Conservation (phyloP, 306 rosid genomes). For the Begonia masoniana region DNA sequence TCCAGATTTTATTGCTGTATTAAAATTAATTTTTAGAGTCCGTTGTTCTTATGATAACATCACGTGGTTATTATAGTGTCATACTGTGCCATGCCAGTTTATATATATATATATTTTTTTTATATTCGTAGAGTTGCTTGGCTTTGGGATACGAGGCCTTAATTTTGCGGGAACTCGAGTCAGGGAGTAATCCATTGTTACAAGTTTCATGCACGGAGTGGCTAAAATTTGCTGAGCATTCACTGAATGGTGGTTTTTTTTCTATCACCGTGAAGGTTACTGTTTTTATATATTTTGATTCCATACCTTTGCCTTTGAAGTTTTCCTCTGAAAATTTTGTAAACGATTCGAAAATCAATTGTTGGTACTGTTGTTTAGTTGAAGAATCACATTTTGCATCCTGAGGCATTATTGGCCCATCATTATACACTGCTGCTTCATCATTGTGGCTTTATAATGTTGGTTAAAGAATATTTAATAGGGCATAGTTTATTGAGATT, state of each 20-base stretch:
- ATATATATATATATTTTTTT: not conserved
- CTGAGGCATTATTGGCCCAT: too few relatives aligned
- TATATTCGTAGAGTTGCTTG: slow-evolving; percentile 52
- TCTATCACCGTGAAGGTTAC: slow-evolving; percentile 45
- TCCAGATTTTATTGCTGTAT: too few relatives aligned
- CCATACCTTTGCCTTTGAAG: not conserved
- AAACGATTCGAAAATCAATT: not conserved
- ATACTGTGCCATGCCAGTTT: not conserved
- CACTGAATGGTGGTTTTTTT: slow-evolving; percentile 39
- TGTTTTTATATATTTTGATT: not conserved
- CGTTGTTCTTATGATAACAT: too few relatives aligned
- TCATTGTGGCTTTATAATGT: too few relatives aligned
- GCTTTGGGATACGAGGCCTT: slow-evolving; percentile 88
- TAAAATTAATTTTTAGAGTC: too few relatives aligned
- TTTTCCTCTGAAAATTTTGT: not conserved
- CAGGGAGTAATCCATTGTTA: slow-evolving; percentile 34
- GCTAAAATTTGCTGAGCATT: slow-evolving; percentile 51
- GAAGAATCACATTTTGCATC: too few relatives aligned
- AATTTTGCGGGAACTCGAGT: slow-evolving; percentile 42
- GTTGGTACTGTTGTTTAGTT: not conserved
- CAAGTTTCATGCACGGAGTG: slow-evolving; percentile 54
- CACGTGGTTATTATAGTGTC: too few relatives aligned
- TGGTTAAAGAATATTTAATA: too few relatives aligned
- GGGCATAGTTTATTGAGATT: too few relatives aligned
- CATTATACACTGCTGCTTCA: too few relatives aligned